Conservation (phyloP, 139 green algal species). For the Picochlorum sp. region DNA sequence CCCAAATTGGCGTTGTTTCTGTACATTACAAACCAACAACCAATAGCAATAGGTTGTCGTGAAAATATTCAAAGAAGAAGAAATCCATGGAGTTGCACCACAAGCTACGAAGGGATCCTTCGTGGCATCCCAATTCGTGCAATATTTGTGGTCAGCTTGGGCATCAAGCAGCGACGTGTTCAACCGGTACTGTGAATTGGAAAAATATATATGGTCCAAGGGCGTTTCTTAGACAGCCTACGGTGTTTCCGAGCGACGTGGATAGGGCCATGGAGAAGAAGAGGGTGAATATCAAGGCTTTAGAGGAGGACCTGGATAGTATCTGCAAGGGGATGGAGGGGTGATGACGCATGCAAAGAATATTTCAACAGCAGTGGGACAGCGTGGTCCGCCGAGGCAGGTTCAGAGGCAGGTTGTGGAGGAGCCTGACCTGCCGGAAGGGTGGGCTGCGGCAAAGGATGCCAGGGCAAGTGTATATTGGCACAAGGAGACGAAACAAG, state of each 20-base stretch:
- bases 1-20: background rate
- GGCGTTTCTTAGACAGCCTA: conserved; percentile 53
- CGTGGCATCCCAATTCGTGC: conserved; percentile 72
- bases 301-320: conserved; percentile 52
- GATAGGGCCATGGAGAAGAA: conserved; percentile 37
- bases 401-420: background rate
- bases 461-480: conserved; percentile 7
- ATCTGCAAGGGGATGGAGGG: conserved; percentile 21
- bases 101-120: conserved; percentile 72
- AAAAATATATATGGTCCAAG: conserved; percentile 74
- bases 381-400: background rate
- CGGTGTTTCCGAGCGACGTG: conserved; percentile 64
- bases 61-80: too few relatives aligned
- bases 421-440: conserved; percentile 39
- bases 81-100: conserved; percentile 77
- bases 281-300: conserved; percentile 42
- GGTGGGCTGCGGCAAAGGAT: conserved; percentile 61
- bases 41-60: too few relatives aligned
- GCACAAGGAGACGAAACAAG: conserved; percentile 63
- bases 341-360: background rate
- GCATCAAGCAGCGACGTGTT: conserved; percentile 77
- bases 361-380: background rate
- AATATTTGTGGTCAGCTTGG: conserved; percentile 87
- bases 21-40: too few relatives aligned
- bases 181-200: conserved; percentile 87